Conservation (phyloP, 345 rosid genomes). For the Clausena lansium region DNA sequence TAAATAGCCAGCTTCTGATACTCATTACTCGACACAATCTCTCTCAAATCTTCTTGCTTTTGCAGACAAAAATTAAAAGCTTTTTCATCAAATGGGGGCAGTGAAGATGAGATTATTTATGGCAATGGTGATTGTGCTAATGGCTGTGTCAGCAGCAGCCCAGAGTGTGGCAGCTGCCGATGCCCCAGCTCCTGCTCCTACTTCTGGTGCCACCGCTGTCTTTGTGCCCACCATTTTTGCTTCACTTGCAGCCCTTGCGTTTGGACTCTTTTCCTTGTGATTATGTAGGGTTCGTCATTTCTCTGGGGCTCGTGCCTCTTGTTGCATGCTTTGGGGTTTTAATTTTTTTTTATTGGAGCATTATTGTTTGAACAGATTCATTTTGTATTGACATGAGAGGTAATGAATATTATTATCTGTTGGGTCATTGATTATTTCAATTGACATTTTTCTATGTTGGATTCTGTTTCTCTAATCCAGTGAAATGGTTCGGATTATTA, state of each 20-base stretch:
- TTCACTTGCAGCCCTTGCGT: constrained; percentile 30
- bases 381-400: too few species aligned
- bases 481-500: too few species aligned
- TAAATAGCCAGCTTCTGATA: not conserved
- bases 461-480: too few species aligned
- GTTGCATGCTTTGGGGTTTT: not conserved
- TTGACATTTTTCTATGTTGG: too few species aligned
- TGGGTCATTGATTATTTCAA: too few species aligned
- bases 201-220: constrained; percentile 21
- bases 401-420: too few species aligned
- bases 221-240: constrained; percentile 25
- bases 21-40: not conserved
- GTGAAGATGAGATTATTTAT: constrained; percentile 27
- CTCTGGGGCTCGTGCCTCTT: too few species aligned
- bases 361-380: too few species aligned
- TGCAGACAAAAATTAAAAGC: not conserved
- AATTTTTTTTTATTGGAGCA: too few species aligned
- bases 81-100: constrained; percentile 21
- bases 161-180: constrained; percentile 25
- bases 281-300: not conserved
- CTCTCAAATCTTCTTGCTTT: not conserved
- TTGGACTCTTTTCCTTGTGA: constrained; percentile 17
- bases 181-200: constrained; percentile 25
- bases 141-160: constrained; percentile 17
- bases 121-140: constrained; percentile 15